Evolutionary conservation across 2,329 filamentous ascomycete species (phyloP), one percentile per base, ranked within the genome.

Genomic region (Fusarium chuoi): DNA sequence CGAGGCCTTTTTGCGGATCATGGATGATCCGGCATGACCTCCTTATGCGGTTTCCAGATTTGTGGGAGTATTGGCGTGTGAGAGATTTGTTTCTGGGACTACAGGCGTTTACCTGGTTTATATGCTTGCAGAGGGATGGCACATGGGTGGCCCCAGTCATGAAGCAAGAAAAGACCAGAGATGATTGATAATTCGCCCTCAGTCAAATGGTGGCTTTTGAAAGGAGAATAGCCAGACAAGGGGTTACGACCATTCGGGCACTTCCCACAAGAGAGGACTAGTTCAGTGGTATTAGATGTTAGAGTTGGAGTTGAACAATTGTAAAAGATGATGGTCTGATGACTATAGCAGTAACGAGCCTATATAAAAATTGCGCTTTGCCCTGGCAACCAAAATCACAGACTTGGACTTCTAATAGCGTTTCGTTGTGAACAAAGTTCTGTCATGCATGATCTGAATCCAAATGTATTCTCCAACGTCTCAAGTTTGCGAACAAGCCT

Each of bases 61-160:
- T 71, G 61, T 70, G 67, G 74, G 74, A 70, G 73, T 77, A 75
- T 66, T 61, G 78, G 76, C 67, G 78, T 60, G 65, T 69, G 49
- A 66, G 75, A 61, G 33, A 67, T 71, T 68, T 59, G 51, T 52
- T 74, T 62, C 46, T 65, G 42, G 68, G 62, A 68, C 35, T 65
- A 44, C 24, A 35, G 71, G 71, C 71, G 71, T 74, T 74, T 42
- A 65, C 39, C 55, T 49, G 68, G 71, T 58, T 41, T 28, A 41
- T 35, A 55, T 39, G 20, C 51, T 55, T 65, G 56, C 42, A 55
- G 55, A 62, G 48, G 56, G 68, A 59, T 39, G 66, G 44, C 49
- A 54, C 33, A 58, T 26, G 41, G 44, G 30, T 38, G 46, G 30
- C 24, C 51, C 36, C 42, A 33, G 56, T 45, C 57, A 73, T 46